Evolutionary conservation across 352 stramenopile species (phyloP).

Genomic region (Pythium coloratum): DNA sequence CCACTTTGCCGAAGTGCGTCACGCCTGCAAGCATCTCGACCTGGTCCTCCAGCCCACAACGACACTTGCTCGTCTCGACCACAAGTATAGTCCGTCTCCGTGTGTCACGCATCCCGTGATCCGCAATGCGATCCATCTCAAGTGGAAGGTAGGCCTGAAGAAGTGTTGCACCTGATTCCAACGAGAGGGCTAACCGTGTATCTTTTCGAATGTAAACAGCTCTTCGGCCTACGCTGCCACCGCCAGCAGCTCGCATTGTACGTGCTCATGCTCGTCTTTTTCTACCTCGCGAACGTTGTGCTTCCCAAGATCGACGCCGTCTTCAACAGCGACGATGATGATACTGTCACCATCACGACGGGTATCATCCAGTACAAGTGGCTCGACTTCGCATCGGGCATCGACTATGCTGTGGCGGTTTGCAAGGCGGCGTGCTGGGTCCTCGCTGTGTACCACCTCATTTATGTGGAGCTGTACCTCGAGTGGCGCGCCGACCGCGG

Average conservation of each 20-base stretch:
- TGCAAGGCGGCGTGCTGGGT: constrained; percentile 48
- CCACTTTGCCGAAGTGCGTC: constrained; percentile 40
- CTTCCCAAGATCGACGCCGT: constrained; percentile 43
- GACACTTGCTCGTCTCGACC: constrained; percentile 13
- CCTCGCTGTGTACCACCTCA: constrained; percentile 48
- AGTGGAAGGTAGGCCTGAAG: constrained; percentile 40
- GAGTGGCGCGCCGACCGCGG: constrained; percentile 43
- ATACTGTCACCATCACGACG: constrained; percentile 5
- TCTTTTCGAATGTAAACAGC: constrained; percentile 15
- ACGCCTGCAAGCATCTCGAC: constrained; percentile 8
- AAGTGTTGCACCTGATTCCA: not conserved
- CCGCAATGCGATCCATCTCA: constrained; percentile 50
- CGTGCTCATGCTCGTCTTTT: constrained; percentile 50
- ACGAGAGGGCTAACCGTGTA: not conserved
- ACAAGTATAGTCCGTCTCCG: constrained; percentile 37
- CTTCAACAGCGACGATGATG: constrained; percentile 27
- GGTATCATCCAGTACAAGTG: constrained; percentile 31
- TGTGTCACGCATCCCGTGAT: constrained; percentile 50
- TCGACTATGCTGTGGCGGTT: constrained; percentile 43
- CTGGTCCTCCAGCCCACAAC: constrained; percentile 4
- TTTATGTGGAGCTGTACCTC: constrained; percentile 64
- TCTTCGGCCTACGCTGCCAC: constrained; percentile 40
- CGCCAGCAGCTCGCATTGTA: constrained; percentile 46
- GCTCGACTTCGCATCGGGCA: constrained; percentile 39
- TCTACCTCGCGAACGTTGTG: constrained; percentile 54